Base-by-base conservation (phyloP, 176 grass and related monocot species). In the Triticum monococcum region DNA sequence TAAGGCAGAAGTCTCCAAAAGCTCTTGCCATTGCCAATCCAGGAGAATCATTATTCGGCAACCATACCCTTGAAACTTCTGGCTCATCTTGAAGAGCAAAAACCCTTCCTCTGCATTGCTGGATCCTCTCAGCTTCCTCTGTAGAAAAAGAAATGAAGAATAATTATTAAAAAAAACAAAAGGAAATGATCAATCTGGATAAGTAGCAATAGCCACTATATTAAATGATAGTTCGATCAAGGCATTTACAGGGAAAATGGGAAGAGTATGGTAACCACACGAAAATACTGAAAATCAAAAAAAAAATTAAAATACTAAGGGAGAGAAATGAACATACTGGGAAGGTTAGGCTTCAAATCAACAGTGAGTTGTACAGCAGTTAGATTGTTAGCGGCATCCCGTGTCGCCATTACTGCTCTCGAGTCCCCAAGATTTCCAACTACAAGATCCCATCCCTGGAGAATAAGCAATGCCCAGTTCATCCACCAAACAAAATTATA, bases 1-100 rank as follows among this genome's bases (percentile, higher is more conserved):
- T 99, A 75, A 99, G 97, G 81, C 97, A 99, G 68, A 99, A 99
- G 56, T 99, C 97, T 59, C 97, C 97, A 46, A 99, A 99, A 81
- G 97, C 97, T 90, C 97, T 99, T 79, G 97, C 94, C 97, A 99
- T 99, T 59, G 94, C 97, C 86, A 99, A 83, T 77, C 97, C 97
- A 85, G 97, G 97, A 68, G 97, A 99, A 74, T 99, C 87, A 1
- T 84, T 96, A 86, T 99, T 99, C 76, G 97, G 97, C 80, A 99
- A 88, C 97, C 97, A 99, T 78, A 99, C 92, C 46, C 97, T 92
- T 13, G 97, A 83, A 91, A 99, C 97, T 88, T 99, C 97, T 80
- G 97, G 97, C 86, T 99, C 97, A 43, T 99, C 97, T 85, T 96
- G 97, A 86, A 99, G 87, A 74, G 97, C 92, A 68, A 99, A 99